These are phyloP conservation scores for Chaetomiaceae sp. DNA, from an alignment of 2,329 filamentous ascomycete genomes.

Conservation along the genomic window DNA sequence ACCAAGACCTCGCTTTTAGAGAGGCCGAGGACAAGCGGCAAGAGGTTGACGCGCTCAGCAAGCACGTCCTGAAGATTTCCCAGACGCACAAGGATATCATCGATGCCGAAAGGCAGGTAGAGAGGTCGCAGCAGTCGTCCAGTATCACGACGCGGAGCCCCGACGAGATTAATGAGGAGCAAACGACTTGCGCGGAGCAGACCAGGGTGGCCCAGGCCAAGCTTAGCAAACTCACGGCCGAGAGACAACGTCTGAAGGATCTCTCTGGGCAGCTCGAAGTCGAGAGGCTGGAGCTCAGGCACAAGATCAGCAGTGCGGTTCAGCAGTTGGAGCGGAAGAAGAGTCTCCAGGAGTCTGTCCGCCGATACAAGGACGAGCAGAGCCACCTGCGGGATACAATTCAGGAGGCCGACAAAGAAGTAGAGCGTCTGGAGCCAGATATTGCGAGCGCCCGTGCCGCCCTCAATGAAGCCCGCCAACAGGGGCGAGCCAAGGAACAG, in stretches of 20 bases:
- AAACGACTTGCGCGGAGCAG: constrained; percentile 62
- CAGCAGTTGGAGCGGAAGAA: constrained; percentile 79
- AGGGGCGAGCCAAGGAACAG: constrained; percentile 67
- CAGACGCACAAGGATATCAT: constrained; percentile 67
- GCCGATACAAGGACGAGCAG: constrained; percentile 65
- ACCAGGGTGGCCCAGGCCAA: constrained; percentile 58
- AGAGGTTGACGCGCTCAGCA: constrained; percentile 64
- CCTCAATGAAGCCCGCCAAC: constrained; percentile 70
- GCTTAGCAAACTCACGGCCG: constrained; percentile 60
- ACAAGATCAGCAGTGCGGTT: constrained; percentile 64
- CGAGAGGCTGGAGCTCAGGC: constrained; percentile 68
- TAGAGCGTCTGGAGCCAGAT: constrained; percentile 69
- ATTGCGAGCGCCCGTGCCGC: constrained; percentile 70
- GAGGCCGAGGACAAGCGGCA: constrained; percentile 53
- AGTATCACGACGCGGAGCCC: constrained; percentile 61
- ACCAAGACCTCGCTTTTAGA: constrained; percentile 61
- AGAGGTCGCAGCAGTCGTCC: constrained; percentile 67
- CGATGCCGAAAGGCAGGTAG: constrained; percentile 67
- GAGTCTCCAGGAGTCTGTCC: constrained; percentile 64
- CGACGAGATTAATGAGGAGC: constrained; percentile 78
- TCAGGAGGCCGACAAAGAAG: constrained; percentile 63
- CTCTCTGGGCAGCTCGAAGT: constrained; percentile 68
- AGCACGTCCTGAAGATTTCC: constrained; percentile 70
- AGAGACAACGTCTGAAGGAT: constrained; percentile 67
- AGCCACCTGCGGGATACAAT: constrained; percentile 65